phyloP scores from a whole-genome alignment of 2,329 filamentous ascomycete species.

The Stemphylium vesicarium region DNA sequence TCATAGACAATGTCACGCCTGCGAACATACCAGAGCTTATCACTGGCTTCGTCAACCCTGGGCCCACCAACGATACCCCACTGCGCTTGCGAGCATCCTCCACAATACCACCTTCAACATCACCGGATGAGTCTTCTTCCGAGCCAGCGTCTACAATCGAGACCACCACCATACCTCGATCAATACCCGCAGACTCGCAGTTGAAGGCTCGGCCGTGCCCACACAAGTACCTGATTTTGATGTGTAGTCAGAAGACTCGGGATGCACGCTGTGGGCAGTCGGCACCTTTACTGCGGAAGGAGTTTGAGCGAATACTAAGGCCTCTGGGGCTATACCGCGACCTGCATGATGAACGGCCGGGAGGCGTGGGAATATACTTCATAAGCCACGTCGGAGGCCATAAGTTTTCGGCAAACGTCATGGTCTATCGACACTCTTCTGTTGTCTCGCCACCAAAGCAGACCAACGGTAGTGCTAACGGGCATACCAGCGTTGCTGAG shows the following conservation, averaged over 20 bases:
- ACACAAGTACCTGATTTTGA: conserved; percentile 84
- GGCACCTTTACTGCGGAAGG: conserved; percentile 84
- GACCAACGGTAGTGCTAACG: conserved; percentile 20
- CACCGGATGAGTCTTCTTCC: conserved; percentile 24
- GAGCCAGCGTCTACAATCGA: conserved; percentile 10
- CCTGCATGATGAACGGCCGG: conserved; percentile 83
- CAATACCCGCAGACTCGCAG: conserved; percentile 39
- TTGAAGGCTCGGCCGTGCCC: conserved; percentile 72
- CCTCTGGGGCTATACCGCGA: conserved; percentile 86
- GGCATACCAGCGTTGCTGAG: conserved; percentile 33
- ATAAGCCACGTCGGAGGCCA: conserved; percentile 96
- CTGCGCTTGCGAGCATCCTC: conserved; percentile 47
- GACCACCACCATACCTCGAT: conserved; percentile 30
- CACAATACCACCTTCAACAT: conserved; percentile 10
- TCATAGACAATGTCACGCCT: conserved; percentile 84
- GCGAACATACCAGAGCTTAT: conserved; percentile 75
- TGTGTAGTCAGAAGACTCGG: conserved; percentile 93
- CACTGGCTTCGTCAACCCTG: conserved; percentile 69
- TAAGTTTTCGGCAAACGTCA: conserved; percentile 93
- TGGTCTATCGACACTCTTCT: conserved; percentile 75
- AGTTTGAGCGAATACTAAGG: conserved; percentile 87
- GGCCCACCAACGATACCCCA: conserved; percentile 76
- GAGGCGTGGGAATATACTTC: conserved; percentile 94
- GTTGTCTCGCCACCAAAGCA: conserved; percentile 26
- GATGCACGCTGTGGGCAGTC: conserved; percentile 95